Conservation (phyloP, 2,329 filamentous ascomycete genomes). For the Phaeosphaeriaceae sp. region DNA sequence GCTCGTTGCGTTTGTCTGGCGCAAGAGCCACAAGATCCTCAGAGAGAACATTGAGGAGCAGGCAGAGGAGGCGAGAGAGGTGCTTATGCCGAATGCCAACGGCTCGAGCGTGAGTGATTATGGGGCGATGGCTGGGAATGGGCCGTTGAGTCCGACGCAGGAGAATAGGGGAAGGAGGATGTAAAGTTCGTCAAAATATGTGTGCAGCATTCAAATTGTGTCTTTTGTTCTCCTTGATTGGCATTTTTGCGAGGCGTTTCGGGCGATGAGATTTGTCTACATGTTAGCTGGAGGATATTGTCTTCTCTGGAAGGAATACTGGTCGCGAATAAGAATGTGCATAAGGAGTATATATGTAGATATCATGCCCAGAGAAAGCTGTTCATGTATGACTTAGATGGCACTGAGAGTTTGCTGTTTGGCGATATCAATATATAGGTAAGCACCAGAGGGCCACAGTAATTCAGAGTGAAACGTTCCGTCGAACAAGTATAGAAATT, state of each 20-base stretch:
- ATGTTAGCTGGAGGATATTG: too few relatives aligned
- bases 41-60: constrained; percentile 46
- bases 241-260: constrained; percentile 17
- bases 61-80: constrained; percentile 44
- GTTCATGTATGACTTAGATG: too few relatives aligned
- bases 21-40: constrained; percentile 54
- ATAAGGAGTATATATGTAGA: too few relatives aligned
- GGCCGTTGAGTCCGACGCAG: constrained; percentile 16
- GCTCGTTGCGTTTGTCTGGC: constrained; percentile 72
- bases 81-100: constrained; percentile 42
- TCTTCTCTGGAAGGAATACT: too few relatives aligned
- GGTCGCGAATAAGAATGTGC: too few relatives aligned
- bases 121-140: constrained; percentile 26
- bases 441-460: too few relatives aligned
- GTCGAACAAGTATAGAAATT: too few relatives aligned
- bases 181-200: constrained; percentile 1
- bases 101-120: constrained; percentile 25
- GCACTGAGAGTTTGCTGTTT: too few relatives aligned
- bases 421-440: too few relatives aligned
- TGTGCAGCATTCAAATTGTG: background rate
- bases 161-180: constrained; percentile 28
- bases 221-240: background rate
- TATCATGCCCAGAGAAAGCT: too few relatives aligned
- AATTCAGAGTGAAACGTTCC: too few relatives aligned
- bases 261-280: background rate